phyloP scores from a whole-genome alignment of 2,329 filamentous ascomycete species.

The Aspergillus brunneoviolaceus region DNA sequence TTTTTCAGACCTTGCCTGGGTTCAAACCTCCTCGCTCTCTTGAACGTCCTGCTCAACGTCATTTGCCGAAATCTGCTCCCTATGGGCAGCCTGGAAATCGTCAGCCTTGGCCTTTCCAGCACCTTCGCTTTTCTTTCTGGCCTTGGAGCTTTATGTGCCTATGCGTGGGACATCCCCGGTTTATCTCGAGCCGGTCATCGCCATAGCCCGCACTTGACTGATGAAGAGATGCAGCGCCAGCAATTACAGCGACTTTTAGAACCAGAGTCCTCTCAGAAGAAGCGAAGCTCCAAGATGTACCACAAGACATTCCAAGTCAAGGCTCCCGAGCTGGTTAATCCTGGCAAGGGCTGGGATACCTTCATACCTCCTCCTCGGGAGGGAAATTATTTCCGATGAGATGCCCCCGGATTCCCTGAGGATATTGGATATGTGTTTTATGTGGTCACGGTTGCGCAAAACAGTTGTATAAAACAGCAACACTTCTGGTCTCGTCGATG shows the following conservation, averaged over 20 bases:
- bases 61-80: constrained; percentile 29
- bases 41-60: constrained; percentile 37
- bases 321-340: constrained; percentile 22
- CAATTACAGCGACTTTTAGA: constrained; percentile 39
- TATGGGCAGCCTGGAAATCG: constrained; percentile 25
- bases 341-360: constrained; percentile 23
- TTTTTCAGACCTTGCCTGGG: constrained; percentile 22
- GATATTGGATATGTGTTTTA: not conserved
- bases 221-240: constrained; percentile 42
- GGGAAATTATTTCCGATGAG: not conserved
- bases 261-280: constrained; percentile 24
- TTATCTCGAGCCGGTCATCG: constrained; percentile 10
- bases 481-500: not conserved
- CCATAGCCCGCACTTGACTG: constrained; percentile 27
- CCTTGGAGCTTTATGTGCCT: constrained; percentile 28
- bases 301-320: constrained; percentile 32
- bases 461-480: not conserved
- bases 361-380: constrained; percentile 12
- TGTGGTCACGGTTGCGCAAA: not conserved
- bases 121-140: constrained; percentile 31
- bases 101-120: constrained; percentile 29
- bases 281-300: constrained; percentile 15
- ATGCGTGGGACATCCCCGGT: constrained; percentile 17
- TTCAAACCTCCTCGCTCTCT: constrained; percentile 32
- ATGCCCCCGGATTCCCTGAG: not conserved